These are phyloP conservation scores for Serpula lacrymans DNA, from an alignment of 768 basidiomycete genomes.

Conservation along the genomic window DNA sequence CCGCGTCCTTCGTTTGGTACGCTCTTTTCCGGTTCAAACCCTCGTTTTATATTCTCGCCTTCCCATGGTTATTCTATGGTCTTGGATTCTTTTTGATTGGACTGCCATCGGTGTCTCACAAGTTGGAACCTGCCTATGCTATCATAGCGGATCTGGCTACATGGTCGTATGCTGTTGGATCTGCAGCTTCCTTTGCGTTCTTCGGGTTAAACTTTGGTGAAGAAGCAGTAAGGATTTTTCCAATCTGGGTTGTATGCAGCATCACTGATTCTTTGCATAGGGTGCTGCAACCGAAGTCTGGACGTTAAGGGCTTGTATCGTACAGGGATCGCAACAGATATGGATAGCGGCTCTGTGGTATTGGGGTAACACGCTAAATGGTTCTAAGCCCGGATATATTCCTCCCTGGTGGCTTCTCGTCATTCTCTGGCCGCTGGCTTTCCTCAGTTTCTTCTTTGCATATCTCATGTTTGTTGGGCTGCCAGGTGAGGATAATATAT, in stretches of 20 bases:
- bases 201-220: constrained; percentile 97
- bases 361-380: constrained; percentile 83
- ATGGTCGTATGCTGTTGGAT: constrained; percentile 89
- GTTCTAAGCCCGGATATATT: constrained; percentile 43
- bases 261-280: constrained; percentile 30
- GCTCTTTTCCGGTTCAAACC: constrained; percentile 84
- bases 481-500: constrained; percentile 58
- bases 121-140: constrained; percentile 59
- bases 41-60: constrained; percentile 80
- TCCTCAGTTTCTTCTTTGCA: constrained; percentile 71
- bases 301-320: constrained; percentile 87
- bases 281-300: constrained; percentile 95
- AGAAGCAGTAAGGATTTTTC: constrained; percentile 66
- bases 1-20: constrained; percentile 86
- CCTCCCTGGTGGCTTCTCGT: constrained; percentile 85
- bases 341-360: constrained; percentile 97
- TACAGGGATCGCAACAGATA: constrained; percentile 93
- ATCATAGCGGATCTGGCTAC: constrained; percentile 75
- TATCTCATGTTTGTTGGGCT: constrained; percentile 85
- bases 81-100: constrained; percentile 91
- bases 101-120: constrained; percentile 67
- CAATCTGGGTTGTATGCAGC: not conserved
- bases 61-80: constrained; percentile 91
- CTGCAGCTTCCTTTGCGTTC: constrained; percentile 90
- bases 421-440: constrained; percentile 78